Base-by-base conservation (phyloP, 768 basidiomycete genomes). In the Sarcodon aspratus region DNA sequence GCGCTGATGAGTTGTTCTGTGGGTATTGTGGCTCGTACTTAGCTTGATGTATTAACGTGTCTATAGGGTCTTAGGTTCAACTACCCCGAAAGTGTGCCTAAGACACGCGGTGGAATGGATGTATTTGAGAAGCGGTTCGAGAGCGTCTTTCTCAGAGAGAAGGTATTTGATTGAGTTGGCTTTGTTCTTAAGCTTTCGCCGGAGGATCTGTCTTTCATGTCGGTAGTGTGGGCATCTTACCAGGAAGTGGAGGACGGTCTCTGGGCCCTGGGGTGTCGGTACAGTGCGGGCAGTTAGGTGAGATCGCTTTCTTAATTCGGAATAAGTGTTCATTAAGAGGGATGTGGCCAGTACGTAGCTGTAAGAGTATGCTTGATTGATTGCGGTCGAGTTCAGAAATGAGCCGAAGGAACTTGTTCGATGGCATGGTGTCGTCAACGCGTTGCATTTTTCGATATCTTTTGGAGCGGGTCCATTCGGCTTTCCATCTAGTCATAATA, bases 291-390 rank as follows among this genome's bases (percentile, higher is more conserved):
- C 59, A 60, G 2, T 11, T 15, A 0, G 47, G 33, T 1, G 46
- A 18, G 44, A 42, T 47, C 4, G 48, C 47, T 40, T 46, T 46
- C 0, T 46, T 35, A 12, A 60, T 56, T 6, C 48, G 46, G 21
- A 44, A 34, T 3, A 58, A 61, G 55, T 66, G 58, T 8, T 52
- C 34, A 35, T 65, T 60, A 2, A 69, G 59, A 0, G 62, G 59
- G 7, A 48, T 50, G 45, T 69, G 67, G 3, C 61, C 60, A 3
- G 63, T 64, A 7, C 62, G 38, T 1, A 69, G 59, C 34, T 67
- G 66, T 21, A n/a, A 37, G 36, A 10, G 53, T 1, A 62, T 9
- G 7, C 50, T 44, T 11, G 56, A 52, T 13, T 59, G 54, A 12
- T 44, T 33, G 5, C 55, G 44, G 0, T 56, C 55, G 6, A 60